A percentile compares a stretch with the other conserved stretches of the same genome.
Conservation (phyloP, 2,329 filamentous ascomycete species). For the Coniella vitis region DNA sequence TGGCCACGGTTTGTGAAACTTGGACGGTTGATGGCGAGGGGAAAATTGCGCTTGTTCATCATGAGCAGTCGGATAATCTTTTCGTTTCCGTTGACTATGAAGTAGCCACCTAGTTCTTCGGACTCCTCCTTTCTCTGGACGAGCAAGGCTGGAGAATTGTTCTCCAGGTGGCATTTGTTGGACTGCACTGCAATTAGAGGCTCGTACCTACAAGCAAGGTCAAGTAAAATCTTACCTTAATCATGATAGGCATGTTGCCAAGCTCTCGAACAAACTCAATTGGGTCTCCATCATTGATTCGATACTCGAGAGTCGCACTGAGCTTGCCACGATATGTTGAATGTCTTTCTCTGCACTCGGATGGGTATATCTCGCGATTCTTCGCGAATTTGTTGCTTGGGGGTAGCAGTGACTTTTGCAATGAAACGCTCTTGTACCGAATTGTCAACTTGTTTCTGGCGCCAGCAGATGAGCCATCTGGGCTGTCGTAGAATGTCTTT, state of each 20-base stretch:
- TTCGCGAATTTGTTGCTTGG: conserved; percentile 75
- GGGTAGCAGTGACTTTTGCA: conserved; percentile 77
- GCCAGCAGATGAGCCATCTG: conserved; percentile 51
- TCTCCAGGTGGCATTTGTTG: conserved; percentile 84
- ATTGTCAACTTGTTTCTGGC: conserved; percentile 71
- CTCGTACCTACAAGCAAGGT: neutral
- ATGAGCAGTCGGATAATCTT: conserved; percentile 92
- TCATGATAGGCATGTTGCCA: conserved; percentile 86
- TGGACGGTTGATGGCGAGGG: conserved; percentile 85
- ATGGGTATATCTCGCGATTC: conserved; percentile 79
- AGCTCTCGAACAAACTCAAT: conserved; percentile 77
- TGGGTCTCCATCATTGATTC: conserved; percentile 79
- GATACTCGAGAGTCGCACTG: conserved; percentile 75
- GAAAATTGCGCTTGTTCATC: conserved; percentile 85
- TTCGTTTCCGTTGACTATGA: conserved; percentile 95
- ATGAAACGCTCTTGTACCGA: conserved; percentile 70
- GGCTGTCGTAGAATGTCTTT: conserved; percentile 80
- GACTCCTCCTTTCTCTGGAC: conserved; percentile 89
- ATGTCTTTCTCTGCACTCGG: conserved; percentile 92
- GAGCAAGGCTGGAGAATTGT: conserved; percentile 72
- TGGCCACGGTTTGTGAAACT: conserved; percentile 85
- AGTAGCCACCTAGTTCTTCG: conserved; percentile 94
- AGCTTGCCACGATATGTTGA: conserved; percentile 84
- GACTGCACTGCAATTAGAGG: conserved; percentile 45
- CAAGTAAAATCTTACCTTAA: conserved; percentile 55